A percentile compares a stretch with the other conserved stretches of the same genome.
Conservation (phyloP, 148 eudicot species). For the Camellia japonica region DNA sequence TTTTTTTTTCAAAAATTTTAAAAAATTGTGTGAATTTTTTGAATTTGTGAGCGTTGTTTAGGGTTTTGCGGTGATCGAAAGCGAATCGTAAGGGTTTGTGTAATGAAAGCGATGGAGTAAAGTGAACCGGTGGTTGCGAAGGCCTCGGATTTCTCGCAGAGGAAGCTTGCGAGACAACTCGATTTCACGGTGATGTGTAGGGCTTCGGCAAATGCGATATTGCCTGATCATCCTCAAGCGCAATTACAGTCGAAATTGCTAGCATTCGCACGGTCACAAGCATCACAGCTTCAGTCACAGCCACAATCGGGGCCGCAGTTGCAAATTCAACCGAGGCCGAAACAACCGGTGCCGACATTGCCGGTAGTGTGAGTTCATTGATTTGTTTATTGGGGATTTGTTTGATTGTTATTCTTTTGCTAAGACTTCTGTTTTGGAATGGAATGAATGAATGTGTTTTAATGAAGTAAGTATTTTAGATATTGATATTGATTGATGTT, state of each 20-base stretch:
- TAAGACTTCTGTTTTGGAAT: background rate
- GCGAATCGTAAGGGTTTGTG: background rate
- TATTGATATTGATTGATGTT: background rate
- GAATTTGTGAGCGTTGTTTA: background rate
- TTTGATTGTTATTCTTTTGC: background rate
- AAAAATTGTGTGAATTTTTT: background rate
- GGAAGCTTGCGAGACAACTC: slow-evolving; percentile 49
- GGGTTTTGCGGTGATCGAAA: background rate
- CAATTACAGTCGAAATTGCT: slow-evolving; percentile 26
- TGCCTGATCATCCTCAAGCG: slow-evolving; percentile 33
- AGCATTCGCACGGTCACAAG: slow-evolving; percentile 13
- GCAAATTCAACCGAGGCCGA: background rate
- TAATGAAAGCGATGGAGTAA: slow-evolving; percentile 35
- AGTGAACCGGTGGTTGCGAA: slow-evolving; percentile 25
- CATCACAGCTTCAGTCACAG: background rate
- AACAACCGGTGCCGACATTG: slow-evolving; percentile 10
- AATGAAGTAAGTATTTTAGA: background rate
- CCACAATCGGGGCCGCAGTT: slow-evolving; percentile 1
- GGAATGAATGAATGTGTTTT: background rate
- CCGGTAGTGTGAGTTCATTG: slow-evolving; percentile 23
- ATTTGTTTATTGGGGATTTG: background rate
- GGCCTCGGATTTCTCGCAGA: slow-evolving; percentile 20
- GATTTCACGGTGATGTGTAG: slow-evolving; percentile 41
- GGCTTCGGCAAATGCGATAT: slow-evolving; percentile 24
- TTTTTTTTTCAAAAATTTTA: too few species aligned